These are phyloP conservation scores for Lentinus polychrous DNA, from an alignment of 1,284 basidiomycete genomes.

Conservation along the genomic window DNA sequence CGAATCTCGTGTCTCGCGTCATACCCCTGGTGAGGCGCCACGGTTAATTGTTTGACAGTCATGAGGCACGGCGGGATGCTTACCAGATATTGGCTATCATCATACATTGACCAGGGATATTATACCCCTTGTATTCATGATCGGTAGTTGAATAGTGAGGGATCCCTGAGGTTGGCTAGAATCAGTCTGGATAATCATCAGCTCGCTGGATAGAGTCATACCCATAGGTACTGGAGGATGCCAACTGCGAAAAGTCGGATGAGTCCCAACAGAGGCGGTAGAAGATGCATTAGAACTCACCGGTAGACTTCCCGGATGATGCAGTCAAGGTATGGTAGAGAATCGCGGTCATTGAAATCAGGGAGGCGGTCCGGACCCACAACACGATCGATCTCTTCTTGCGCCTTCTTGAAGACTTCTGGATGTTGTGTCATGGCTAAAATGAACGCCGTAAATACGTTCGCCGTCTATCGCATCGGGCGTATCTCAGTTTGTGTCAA, in stretches of 20 bases:
- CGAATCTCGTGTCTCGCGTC: slow-evolving; percentile 14
- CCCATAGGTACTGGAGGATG: slow-evolving; percentile 18
- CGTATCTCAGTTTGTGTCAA: neutral
- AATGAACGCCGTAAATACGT: slow-evolving; percentile 18
- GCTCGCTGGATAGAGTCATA: slow-evolving; percentile 5
- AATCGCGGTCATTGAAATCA: slow-evolving; percentile 25
- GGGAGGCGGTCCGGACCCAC: slow-evolving; percentile 26
- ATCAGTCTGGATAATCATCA: neutral
- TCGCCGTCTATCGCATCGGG: slow-evolving; percentile 14
- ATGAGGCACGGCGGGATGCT: neutral
- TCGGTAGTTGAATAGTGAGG: slow-evolving; percentile 16
- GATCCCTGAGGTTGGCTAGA: slow-evolving; percentile 13
- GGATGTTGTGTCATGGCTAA: slow-evolving; percentile 22
- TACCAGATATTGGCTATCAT: slow-evolving; percentile 22
- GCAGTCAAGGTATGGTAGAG: slow-evolving; percentile 28
- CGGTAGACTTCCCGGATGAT: slow-evolving; percentile 25
- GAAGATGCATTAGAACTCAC: slow-evolving; percentile 8
- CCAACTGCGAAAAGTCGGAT: slow-evolving; percentile 12
- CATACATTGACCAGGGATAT: slow-evolving; percentile 17
- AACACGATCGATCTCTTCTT: slow-evolving; percentile 26
- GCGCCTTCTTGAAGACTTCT: slow-evolving; percentile 21
- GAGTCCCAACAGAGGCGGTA: neutral
- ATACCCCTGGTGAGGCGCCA: slow-evolving; percentile 16
- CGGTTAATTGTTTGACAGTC: neutral
- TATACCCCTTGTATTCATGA: slow-evolving; percentile 18